Evolutionary conservation across 1,139 yeast species (phyloP), one percentile per base, ranked within the genome.

Genomic region (Yamadazyma atlantica): DNA sequence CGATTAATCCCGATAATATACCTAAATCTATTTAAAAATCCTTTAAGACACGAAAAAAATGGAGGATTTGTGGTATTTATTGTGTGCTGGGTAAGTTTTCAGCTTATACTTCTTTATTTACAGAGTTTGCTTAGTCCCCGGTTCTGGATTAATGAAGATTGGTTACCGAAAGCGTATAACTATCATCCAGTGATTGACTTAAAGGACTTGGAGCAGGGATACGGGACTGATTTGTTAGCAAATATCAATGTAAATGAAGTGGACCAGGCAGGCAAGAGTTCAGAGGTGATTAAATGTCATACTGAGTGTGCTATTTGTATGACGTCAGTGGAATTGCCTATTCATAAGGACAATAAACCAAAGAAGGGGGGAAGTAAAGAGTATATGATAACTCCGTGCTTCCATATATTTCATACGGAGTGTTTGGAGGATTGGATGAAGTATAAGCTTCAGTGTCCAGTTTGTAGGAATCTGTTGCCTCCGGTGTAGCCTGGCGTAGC

Each of bases 361-460:
- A 42, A 46, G 22, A 36, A 40, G n/a, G 48, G 44, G 28, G 58
- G 59, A 33, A 62, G 64, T 44, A 65, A 67, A 41, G 62, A 66
- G 26, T 88, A 85, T 53, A 88, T 90, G 97, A 80, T 89, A 2
- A 88, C 97, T 0, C 97, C 97, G 1, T 90, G 97, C 57, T 74
- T 80, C 37, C 97, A 90, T 58, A 80, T 88, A 8, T 90, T 89
- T 73, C 97, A 90, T 54, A 75, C 87, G 1, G 82, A 78, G 26
- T 90, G 97, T 63, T 66, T 90, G 49, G 95, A 87, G 54, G 80
- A 77, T 48, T 90, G 97, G 97, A 88, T 90, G 96, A 78, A 84
- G 58, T 85, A 88, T 53, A 85, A 90, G 52, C 62, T 90, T 36
- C 96, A 89, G 54, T 90, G 97, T 62, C 97, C 97, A 0, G 94